Evolutionary conservation across 345 rosid genomes (phyloP).

Genomic region (Bruguiera parviflora): DNA sequence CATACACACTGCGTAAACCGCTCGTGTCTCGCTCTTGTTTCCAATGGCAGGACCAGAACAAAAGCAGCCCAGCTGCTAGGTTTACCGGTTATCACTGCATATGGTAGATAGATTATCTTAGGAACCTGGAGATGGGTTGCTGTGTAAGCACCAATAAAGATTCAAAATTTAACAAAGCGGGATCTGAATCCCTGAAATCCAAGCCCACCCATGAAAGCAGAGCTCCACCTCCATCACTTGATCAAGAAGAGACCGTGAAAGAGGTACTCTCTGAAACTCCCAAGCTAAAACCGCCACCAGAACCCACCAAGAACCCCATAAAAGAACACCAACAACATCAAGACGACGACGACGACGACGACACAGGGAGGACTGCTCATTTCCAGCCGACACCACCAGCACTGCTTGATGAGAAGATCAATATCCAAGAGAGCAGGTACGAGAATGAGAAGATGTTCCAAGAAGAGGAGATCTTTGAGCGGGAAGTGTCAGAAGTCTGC

Average conservation of each 20-base stretch:
- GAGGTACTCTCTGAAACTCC: conserved; percentile 75
- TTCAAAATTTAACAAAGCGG: conserved; percentile 5
- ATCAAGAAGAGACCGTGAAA: conserved; percentile 73
- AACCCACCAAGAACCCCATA: neutral
- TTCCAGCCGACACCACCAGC: neutral
- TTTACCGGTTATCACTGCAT: no score
- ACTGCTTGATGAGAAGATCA: conserved; percentile 2
- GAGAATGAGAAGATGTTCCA: conserved; percentile 3
- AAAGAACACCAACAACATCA: neutral
- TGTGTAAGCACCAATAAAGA: conserved; percentile 48
- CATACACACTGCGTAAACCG: no score
- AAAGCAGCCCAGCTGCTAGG: no score
- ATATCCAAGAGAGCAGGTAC: conserved; percentile 24
- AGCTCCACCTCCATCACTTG: conserved; percentile 45
- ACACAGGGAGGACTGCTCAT: conserved; percentile 4
- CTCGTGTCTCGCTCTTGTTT: no score
- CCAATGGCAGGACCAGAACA: no score
- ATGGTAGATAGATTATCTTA: no score
- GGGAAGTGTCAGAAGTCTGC: conserved; percentile 57
- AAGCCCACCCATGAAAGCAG: conserved; percentile 26
- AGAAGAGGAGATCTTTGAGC: conserved; percentile 44
- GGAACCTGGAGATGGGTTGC: conserved; percentile 58
- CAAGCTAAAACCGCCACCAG: conserved; percentile 10
- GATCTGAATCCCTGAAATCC: conserved; percentile 15
- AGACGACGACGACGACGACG: conserved; percentile 10